These are phyloP conservation scores for Botrytis porri DNA, from an alignment of 2,329 filamentous ascomycete genomes.

Conservation along the genomic window DNA sequence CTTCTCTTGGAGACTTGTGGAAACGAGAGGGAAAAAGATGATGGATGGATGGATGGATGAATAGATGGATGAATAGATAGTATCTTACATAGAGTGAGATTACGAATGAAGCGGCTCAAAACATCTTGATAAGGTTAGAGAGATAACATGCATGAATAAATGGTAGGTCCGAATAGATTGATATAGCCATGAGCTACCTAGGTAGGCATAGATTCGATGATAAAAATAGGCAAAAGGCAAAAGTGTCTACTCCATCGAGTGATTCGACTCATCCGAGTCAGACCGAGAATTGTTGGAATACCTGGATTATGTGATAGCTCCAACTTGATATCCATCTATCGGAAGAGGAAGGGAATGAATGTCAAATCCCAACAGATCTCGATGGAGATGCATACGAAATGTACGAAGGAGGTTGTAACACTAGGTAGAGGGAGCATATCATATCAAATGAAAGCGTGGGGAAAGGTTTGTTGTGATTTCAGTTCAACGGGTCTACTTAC, in stretches of 20 bases:
- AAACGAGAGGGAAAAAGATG: not conserved
- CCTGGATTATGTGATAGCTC: not conserved
- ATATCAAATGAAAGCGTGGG: not conserved
- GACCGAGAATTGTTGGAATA: not conserved
- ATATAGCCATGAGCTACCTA: not conserved
- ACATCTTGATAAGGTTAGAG: not conserved
- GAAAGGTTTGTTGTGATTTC: not conserved
- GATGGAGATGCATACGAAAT: conserved; percentile 11
- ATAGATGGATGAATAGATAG: not conserved
- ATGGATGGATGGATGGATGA: not conserved
- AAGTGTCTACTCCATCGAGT: not conserved
- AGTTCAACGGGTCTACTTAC: not conserved
- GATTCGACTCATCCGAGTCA: not conserved
- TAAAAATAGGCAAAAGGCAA: not conserved
- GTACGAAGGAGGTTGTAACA: conserved; percentile 2
- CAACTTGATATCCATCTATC: not conserved
- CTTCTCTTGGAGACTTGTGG: not conserved
- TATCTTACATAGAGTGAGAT: not conserved
- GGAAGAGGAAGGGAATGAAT: not conserved
- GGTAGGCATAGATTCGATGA: too few species aligned
- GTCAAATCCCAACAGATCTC: conserved; percentile 17
- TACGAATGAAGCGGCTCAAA: not conserved
- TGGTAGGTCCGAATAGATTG: not conserved
- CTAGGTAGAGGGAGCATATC: too few species aligned
- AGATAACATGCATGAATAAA: not conserved